Conservation (phyloP, 176 grass and related monocot species). For the Carex scoparia region DNA sequence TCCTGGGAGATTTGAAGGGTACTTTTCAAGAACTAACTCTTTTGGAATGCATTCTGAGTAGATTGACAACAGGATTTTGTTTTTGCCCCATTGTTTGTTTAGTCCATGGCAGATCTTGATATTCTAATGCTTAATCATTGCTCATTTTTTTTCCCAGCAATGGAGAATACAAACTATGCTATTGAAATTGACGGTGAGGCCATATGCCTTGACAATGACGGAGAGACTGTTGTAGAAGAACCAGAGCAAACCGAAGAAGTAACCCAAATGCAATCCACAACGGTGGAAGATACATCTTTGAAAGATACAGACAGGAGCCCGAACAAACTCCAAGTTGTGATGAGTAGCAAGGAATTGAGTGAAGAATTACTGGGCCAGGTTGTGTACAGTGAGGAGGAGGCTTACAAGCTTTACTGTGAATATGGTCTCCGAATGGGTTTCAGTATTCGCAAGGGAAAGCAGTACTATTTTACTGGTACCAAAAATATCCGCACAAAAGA, state of each 20-base stretch:
- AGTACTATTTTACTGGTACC: slow-evolving; percentile 73
- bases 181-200: slow-evolving; percentile 72
- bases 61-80: neutral
- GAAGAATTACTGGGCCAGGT: slow-evolving; percentile 60
- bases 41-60: neutral
- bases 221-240: slow-evolving; percentile 37
- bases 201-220: slow-evolving; percentile 48
- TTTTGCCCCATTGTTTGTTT: neutral
- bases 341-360: slow-evolving; percentile 53
- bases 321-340: slow-evolving; percentile 35
- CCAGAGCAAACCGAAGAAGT: slow-evolving; percentile 34
- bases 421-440: slow-evolving; percentile 78
- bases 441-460: slow-evolving; percentile 75
- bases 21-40: neutral
- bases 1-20: neutral
- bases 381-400: slow-evolving; percentile 74
- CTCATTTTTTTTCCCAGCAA: slow-evolving; percentile 20
- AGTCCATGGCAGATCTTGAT: neutral
- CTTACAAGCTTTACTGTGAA: slow-evolving; percentile 71
- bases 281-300: slow-evolving; percentile 11
- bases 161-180: slow-evolving; percentile 55
- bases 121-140: neutral
- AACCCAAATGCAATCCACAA: slow-evolving; percentile 31
- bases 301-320: slow-evolving; percentile 27
- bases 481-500: slow-evolving; percentile 71